Base-by-base conservation (phyloP, 2,329 filamentous ascomycete genomes). In the Lecanosticta acicola region DNA sequence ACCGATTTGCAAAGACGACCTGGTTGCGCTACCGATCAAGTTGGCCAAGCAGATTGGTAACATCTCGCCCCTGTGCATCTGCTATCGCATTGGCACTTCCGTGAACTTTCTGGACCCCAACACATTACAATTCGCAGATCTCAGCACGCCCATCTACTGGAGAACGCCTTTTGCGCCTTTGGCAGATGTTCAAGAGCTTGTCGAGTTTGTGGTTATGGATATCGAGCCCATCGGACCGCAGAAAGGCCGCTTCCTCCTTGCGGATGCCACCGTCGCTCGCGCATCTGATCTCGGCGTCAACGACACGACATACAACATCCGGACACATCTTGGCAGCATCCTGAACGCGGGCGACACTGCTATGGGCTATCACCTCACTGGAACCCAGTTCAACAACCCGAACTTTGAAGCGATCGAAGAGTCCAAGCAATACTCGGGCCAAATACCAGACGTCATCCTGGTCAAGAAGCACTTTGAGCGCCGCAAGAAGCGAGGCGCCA, bases 391-490 rank as follows among this genome's bases (percentile, higher is more conserved):
- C 76, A 97, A 98, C 76, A 93, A 89, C 64, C 74, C 78, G 8
- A 79, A 94, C 57, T 89, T 85, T 57, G 89, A 95, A 58, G 85
- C 83, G 3, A 77, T 96, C 26, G 89, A 96, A 67, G 70, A 78
- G 41, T 88, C 83, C 43, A 81, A 81, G 66, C 81, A 83, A 41
- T 91, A 94, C 69, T 74, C 80, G 2, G 84, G 82, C 2, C 81
- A 77, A 3, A 86, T 98, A 45, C 93, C 93, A 0, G 93, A 98
- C 61, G 93, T 97, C 0, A 72, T 98, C 4, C 77, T 98, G 3
- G 88, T 98, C 66, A 97, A 94, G 88, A 98, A 98, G 70, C 83
- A 87, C 76, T 98, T 94, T 71, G 81, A 85, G 47, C 81, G 87
- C 59, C 85, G 85, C 70, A 83, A 85, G 74, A 94, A 91, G 79